Evolutionary conservation across 2,329 filamentous ascomycete genomes (phyloP).

Genomic region (Diaporthe aspalathi): DNA sequence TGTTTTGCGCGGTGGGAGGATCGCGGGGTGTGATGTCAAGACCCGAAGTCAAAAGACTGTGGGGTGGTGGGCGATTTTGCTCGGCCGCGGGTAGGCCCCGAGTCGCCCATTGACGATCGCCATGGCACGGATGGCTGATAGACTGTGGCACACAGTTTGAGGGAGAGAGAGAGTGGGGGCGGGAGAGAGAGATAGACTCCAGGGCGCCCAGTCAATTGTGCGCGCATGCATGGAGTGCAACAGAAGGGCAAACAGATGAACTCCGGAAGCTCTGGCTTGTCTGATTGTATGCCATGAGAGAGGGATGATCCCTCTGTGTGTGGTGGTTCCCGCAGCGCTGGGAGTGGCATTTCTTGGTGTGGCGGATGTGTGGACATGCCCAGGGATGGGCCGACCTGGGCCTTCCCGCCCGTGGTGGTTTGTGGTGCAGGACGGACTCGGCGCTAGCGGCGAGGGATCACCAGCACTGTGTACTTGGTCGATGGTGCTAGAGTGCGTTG

Average conservation of each 20-base stretch:
- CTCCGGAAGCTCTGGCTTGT: background rate
- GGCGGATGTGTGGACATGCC: constrained; percentile 9
- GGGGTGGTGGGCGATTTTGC: background rate
- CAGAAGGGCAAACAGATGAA: constrained; percentile 8
- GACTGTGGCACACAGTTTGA: too few relatives aligned
- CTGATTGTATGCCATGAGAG: background rate
- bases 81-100: constrained; percentile 19
- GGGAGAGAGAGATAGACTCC: constrained; percentile 10
- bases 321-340: constrained; percentile 10
- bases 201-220: background rate
- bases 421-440: background rate
- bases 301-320: constrained; percentile 27
- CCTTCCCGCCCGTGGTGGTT: background rate
- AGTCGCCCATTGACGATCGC: background rate
- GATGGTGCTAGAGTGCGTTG: background rate
- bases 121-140: too few relatives aligned
- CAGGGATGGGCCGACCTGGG: constrained; percentile 14
- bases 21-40: constrained; percentile 30
- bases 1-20: constrained; percentile 15
- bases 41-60: constrained; percentile 8
- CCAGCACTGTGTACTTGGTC: constrained; percentile 13
- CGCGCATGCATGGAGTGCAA: background rate
- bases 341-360: constrained; percentile 21
- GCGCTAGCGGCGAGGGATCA: background rate
- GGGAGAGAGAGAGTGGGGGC: too few relatives aligned